Evolutionary conservation across 2,329 filamentous ascomycete genomes (phyloP), one percentile per base, ranked within the genome.

Genomic region (Nigrospora sphaerica): DNA sequence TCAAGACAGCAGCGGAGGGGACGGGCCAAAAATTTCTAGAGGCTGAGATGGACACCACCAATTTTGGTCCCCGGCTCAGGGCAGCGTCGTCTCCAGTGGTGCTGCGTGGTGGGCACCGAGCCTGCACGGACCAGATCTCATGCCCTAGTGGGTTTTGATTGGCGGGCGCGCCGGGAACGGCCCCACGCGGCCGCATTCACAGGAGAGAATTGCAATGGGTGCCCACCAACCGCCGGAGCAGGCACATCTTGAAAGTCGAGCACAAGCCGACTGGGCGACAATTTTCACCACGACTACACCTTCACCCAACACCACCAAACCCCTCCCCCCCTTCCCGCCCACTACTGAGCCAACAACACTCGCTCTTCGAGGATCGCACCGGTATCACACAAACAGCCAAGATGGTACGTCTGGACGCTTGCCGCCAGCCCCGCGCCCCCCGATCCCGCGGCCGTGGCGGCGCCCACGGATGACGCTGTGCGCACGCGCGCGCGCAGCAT

Each of bases 301-400:
- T 43, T 44, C 47, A 53, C 50, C 47, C 51, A 47, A 49, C 50
- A 52, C 54, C 54, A 56, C 44, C 51, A 48, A n/a, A n/a, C 50
- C 45, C 49, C 53, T 38, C 19, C 44, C 41, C 32, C 41, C 44
- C 37, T 39, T 57, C 49, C 42, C 44, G 49, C 37, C 57, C 57
- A 54, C 50, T 33, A 34, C 33, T 28, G 23, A 28, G 23, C 23
- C 23, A 28, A 59, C 56, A 62, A 54, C 52, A 50, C 51, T 50
- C 49, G 68, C 77, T 81, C 78, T 82, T 82, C 79, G 79, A 82
- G 79, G 79, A 82, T 81, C 77, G 77, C 72, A 68, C 75, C 77
- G 78, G 77, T 78, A 75, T 65, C 67, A 67, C 64, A 63, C 63
- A 67, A 71, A 66, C 38, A 34, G 33, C 66, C 73, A 81, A 78